Evolutionary conservation across 768 basidiomycete species (phyloP).

Genomic region (Xerocomellus chrysenteron): DNA sequence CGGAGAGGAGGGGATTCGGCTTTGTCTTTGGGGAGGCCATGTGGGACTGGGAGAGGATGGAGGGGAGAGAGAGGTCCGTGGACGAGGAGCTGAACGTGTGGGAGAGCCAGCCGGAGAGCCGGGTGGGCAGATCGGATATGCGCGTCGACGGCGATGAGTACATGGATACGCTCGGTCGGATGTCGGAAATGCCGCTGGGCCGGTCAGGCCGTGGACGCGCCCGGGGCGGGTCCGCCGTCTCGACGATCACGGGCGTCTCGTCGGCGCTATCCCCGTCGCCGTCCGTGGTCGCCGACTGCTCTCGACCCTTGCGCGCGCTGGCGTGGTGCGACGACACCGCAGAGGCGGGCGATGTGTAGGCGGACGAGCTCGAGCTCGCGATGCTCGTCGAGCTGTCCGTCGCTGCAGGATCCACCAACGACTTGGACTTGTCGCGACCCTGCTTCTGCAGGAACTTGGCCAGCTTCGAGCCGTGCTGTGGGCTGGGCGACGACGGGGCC

Average conservation of each 20-base stretch:
- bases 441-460: slow-evolving; percentile 70
- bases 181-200: slow-evolving; percentile 46
- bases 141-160: slow-evolving; percentile 47
- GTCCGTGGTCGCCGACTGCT: slow-evolving; percentile 21
- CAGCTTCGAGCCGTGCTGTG: slow-evolving; percentile 51
- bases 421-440: slow-evolving; percentile 58
- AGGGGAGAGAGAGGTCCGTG: slow-evolving; percentile 67
- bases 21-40: slow-evolving; percentile 45
- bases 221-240: slow-evolving; percentile 56
- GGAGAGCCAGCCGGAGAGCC: slow-evolving; percentile 79
- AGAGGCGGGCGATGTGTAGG: slow-evolving; percentile 29
- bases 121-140: slow-evolving; percentile 68
- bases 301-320: slow-evolving; percentile 34
- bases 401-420: slow-evolving; percentile 40
- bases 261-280: slow-evolving; percentile 35
- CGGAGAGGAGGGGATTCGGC: slow-evolving; percentile 55
- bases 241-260: slow-evolving; percentile 66
- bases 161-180: slow-evolving; percentile 45
- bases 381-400: slow-evolving; percentile 37
- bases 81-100: slow-evolving; percentile 74
- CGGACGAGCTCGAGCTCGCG: slow-evolving; percentile 44
- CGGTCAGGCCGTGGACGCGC: slow-evolving; percentile 56
- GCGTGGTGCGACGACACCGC: slow-evolving; percentile 27
- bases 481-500: slow-evolving; percentile 42
- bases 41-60: slow-evolving; percentile 51